phyloP scores from a whole-genome alignment of 2,329 filamentous ascomycete genomes.

The Phialemonium atrogriseum region DNA sequence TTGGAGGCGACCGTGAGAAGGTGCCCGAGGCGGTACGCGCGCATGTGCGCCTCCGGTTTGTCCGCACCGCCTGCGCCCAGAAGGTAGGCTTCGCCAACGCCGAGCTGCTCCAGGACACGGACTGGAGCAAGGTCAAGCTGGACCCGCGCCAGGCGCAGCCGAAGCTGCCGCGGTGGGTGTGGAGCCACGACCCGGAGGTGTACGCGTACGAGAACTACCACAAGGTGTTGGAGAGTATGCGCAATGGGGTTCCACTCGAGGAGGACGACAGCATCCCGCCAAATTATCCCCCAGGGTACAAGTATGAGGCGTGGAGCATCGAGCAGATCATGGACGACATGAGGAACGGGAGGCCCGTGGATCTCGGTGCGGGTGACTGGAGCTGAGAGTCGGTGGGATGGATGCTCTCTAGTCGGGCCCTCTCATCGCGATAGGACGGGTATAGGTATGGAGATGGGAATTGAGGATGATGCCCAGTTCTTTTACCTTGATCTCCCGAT shows the following conservation, averaged over 20 bases:
- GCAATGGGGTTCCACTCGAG: constrained; percentile 19
- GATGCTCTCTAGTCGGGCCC: too few species aligned
- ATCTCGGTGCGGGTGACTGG: constrained; percentile 13
- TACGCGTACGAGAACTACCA: constrained; percentile 27
- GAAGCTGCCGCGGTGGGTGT: constrained; percentile 26
- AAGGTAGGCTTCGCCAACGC: constrained; percentile 29
- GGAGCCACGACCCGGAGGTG: constrained; percentile 26
- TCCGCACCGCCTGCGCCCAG: constrained; percentile 29
- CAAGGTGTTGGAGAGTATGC: constrained; percentile 22
- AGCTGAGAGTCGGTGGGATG: too few species aligned
- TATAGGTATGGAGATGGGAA: too few species aligned
- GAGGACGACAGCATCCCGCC: constrained; percentile 11
- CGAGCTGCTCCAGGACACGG: constrained; percentile 25
- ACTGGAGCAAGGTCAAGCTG: constrained; percentile 26
- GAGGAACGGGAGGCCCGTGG: constrained; percentile 10
- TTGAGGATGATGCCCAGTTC: too few species aligned
- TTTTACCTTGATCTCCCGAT: too few species aligned
- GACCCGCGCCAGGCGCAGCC: constrained; percentile 25
- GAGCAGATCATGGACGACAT: constrained; percentile 16
- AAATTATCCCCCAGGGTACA: constrained; percentile 22
- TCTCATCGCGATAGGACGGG: too few species aligned
- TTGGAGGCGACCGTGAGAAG: constrained; percentile 17
- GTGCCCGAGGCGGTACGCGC: constrained; percentile 20
- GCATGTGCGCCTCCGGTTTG: constrained; percentile 25
- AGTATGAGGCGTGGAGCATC: constrained; percentile 16